Evolutionary conservation across 2,329 filamentous ascomycete species (phyloP).

Genomic region (Fusarium bulbicola): DNA sequence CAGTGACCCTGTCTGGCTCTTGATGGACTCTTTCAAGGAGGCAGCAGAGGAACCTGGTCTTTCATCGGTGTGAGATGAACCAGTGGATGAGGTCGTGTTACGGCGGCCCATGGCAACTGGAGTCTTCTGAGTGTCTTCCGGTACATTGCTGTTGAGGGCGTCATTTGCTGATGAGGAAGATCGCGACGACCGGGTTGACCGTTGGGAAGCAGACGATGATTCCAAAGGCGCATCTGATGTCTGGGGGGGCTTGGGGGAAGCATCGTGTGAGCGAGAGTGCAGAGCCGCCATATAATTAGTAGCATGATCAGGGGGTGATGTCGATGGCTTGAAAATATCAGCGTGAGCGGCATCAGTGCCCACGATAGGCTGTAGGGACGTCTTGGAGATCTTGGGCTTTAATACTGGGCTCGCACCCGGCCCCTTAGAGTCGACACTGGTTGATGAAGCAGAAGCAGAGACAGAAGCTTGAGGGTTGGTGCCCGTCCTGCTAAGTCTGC

Average conservation of each 20-base stretch:
- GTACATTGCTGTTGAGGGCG: slow-evolving; percentile 51
- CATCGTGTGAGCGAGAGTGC: slow-evolving; percentile 68
- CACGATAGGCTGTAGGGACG: slow-evolving; percentile 70
- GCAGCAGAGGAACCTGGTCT: slow-evolving; percentile 46
- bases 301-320: slow-evolving; percentile 67
- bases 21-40: slow-evolving; percentile 49
- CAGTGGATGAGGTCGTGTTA: slow-evolving; percentile 51
- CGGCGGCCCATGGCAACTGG: slow-evolving; percentile 45
- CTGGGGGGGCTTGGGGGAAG: slow-evolving; percentile 57
- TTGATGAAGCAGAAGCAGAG: slow-evolving; percentile 57
- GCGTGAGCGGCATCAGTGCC: slow-evolving; percentile 73
- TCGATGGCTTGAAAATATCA: slow-evolving; percentile 68
- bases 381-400: slow-evolving; percentile 50
- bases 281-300: slow-evolving; percentile 73
- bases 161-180: slow-evolving; percentile 60
- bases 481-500: slow-evolving; percentile 55
- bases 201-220: slow-evolving; percentile 50
- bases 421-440: slow-evolving; percentile 58
- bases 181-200: slow-evolving; percentile 60
- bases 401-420: slow-evolving; percentile 47
- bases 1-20: slow-evolving; percentile 52
- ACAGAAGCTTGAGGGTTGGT: slow-evolving; percentile 47
- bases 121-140: slow-evolving; percentile 42
- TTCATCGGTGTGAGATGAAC: slow-evolving; percentile 42
- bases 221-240: slow-evolving; percentile 46